Conservation (phyloP, 192 early-diverging fungal species). For the Rhizophlyctis rosea region DNA sequence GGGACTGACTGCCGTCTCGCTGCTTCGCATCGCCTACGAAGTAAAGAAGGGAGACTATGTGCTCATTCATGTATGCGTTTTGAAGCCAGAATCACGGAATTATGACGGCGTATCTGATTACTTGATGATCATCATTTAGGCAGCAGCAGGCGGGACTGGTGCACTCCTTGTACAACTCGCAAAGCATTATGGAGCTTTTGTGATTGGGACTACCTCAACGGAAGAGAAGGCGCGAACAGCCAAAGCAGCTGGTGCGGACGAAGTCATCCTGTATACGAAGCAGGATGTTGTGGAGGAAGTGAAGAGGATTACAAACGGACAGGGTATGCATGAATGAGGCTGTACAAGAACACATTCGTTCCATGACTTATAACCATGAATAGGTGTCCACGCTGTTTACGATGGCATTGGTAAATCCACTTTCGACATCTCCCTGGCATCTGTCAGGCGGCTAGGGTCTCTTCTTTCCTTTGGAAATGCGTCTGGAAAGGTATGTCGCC, state of each 20-base stretch:
- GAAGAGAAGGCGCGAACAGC: slow-evolving; percentile 68
- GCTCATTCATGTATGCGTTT: slow-evolving; percentile 60
- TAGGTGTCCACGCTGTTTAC: slow-evolving; percentile 72
- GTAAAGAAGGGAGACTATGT: slow-evolving; percentile 75
- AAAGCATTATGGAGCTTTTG: slow-evolving; percentile 73
- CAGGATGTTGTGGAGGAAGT: slow-evolving; percentile 66
- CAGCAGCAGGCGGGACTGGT: slow-evolving; percentile 89
- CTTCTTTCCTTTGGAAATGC: slow-evolving; percentile 89
- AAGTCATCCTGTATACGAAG: slow-evolving; percentile 70
- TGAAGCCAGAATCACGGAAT: background rate
- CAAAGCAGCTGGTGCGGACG: slow-evolving; percentile 57
- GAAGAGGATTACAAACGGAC: slow-evolving; percentile 64
- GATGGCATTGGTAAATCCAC: slow-evolving; percentile 93
- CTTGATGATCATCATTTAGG: slow-evolving; percentile 38
- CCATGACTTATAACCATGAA: too few species aligned
- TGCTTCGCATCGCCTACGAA: slow-evolving; percentile 65
- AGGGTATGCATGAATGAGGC: too few species aligned
- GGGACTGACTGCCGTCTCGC: slow-evolving; percentile 75
- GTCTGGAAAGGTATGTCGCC: slow-evolving; percentile 72
- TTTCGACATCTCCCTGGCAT: slow-evolving; percentile 69
- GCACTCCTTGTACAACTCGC: slow-evolving; percentile 73
- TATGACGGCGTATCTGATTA: too few species aligned
- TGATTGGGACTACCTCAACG: slow-evolving; percentile 81
- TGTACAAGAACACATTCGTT: too few species aligned
- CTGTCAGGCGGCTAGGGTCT: slow-evolving; percentile 60